These are phyloP conservation scores for Pelargonium fulgidum DNA, from an alignment of 441 rosid genomes.

Conservation along the genomic window DNA sequence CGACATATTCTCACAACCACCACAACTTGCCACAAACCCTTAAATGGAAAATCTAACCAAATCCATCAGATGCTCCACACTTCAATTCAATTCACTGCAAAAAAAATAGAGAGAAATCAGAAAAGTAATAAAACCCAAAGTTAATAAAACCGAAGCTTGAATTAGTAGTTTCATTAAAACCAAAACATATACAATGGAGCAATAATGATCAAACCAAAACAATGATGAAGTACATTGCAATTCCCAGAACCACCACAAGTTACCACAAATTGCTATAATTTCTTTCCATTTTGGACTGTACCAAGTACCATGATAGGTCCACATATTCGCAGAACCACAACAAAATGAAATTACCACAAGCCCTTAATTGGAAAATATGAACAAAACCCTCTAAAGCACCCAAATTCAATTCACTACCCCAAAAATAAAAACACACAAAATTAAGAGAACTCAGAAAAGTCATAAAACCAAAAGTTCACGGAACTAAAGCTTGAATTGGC, in stretches of 20 bases:
- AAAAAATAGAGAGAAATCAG: slow-evolving; percentile 10
- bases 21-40: slow-evolving; percentile 16
- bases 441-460: too few species aligned
- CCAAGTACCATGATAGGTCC: slow-evolving; percentile 36
- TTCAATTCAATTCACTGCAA: slow-evolving; percentile 22
- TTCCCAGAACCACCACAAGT: too few species aligned
- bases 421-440: too few species aligned
- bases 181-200: too few species aligned
- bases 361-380: too few species aligned
- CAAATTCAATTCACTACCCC: too few species aligned
- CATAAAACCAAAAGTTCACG: too few species aligned
- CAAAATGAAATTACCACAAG: not conserved
- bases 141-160: not conserved
- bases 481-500: too few species aligned
- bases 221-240: too few species aligned
- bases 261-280: too few species aligned
- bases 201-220: too few species aligned
- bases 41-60: slow-evolving; percentile 10
- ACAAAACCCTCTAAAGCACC: too few species aligned
- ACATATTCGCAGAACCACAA: slow-evolving; percentile 30
- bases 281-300: not conserved
- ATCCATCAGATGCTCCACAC: slow-evolving; percentile 6
- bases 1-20: slow-evolving; percentile 34
- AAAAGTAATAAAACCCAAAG: not conserved
- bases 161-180: not conserved